Percentiles rank a stretch among this genome's conserved stretches.
These are phyloP conservation scores for Multifurca ochricompacta DNA, from an alignment of 768 basidiomycete species.

Conservation along the genomic window DNA sequence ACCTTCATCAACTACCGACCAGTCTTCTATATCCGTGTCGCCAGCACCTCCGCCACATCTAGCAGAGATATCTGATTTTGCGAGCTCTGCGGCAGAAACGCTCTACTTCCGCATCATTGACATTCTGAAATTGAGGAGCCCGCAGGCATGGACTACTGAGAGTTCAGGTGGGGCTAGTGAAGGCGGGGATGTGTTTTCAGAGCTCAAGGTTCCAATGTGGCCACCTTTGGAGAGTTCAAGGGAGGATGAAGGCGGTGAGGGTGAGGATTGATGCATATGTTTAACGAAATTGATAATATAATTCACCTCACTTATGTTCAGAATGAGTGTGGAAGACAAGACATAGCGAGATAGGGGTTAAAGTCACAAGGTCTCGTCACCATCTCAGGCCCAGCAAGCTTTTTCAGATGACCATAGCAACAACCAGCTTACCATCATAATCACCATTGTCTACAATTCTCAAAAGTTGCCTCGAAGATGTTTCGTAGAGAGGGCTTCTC, in stretches of 20 bases:
- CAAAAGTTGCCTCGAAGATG: no score
- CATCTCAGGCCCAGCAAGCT: no score
- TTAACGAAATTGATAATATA: background rate
- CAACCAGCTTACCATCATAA: no score
- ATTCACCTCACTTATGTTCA: no score
- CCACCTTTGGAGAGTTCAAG: slow-evolving; percentile 8
- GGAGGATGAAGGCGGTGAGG: slow-evolving; percentile 10
- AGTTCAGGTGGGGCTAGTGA: background rate
- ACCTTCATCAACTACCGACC: background rate
- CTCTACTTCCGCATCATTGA: slow-evolving; percentile 18
- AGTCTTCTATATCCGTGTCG: slow-evolving; percentile 1
- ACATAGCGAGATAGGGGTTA: no score
- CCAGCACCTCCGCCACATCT: slow-evolving; percentile 5
- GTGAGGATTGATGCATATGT: background rate
- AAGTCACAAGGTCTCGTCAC: no score
- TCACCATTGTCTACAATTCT: no score
- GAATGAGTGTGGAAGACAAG: no score
- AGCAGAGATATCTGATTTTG: slow-evolving; percentile 15
- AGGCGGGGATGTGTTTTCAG: slow-evolving; percentile 17
- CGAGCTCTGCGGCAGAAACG: slow-evolving; percentile 14
- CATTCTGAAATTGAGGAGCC: slow-evolving; percentile 7
- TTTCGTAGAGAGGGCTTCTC: no score
- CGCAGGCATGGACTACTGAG: slow-evolving; percentile 5
- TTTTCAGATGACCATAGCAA: no score
- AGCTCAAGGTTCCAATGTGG: slow-evolving; percentile 20